Base-by-base conservation (phyloP, 768 basidiomycete species). In the Mycena maculata region DNA sequence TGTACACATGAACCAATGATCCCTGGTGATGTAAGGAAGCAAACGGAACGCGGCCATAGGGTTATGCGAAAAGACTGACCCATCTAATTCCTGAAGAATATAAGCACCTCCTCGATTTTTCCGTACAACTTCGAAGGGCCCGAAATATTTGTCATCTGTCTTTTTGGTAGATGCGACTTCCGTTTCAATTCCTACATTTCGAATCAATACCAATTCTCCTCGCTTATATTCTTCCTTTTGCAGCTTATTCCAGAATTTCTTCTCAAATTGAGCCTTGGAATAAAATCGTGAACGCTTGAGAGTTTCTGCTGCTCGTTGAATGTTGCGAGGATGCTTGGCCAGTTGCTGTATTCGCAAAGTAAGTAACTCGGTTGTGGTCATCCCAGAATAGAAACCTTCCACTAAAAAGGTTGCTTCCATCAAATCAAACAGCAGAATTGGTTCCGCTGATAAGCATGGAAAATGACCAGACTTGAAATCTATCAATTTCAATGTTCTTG, bases 391-490 rank as follows among this genome's bases (percentile, higher is more conserved):
- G 42, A 74, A 65, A 3, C 68, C 72, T 9, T 73, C 62, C 13
- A 63, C 67, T 42, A 80, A 47, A 49, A 80, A 81, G 1, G 75
- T 79, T 0, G 77, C 72, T 66, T 80, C 76, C 5, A 60, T 58
- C 1, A 80, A 42, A 39, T 81, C 77, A 49, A 80, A 77, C 1
- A 78, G 79, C 0, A 81, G 64, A 0, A 75, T 39, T 15, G 41
- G 61, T 8, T 63, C 39, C 1, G n/a, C n/a, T n/a, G n/a, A n/a
- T n/a, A n/a, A n/a, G n/a, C n/a, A n/a, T n/a, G n/a, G n/a, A n/a
- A n/a, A n/a, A n/a, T n/a, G n/a, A n/a, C n/a, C n/a, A n/a, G n/a
- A n/a, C n/a, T n/a, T n/a, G n/a, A n/a, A n/a, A n/a, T n/a, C n/a
- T n/a, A n/a, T n/a, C n/a, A n/a, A n/a, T n/a, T n/a, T n/a, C n/a